Base-by-base conservation (phyloP, 208 protist genomes). In the Plasmodiophora brassicae region DNA sequence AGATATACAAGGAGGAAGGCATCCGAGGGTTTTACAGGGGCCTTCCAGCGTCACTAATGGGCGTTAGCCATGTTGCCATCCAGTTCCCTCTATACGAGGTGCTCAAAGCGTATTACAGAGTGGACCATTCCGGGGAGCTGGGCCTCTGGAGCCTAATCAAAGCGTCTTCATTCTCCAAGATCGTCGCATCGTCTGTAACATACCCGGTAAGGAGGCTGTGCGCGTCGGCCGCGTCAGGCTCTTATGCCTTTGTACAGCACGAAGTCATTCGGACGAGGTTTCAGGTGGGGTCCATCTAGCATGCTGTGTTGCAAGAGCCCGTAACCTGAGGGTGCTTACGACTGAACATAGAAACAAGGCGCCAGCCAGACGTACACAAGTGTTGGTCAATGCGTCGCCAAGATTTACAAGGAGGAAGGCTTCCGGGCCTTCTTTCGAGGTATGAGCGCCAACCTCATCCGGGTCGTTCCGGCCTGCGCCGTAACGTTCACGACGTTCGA, bases 1-100 rank as follows among this genome's bases (percentile, higher is more conserved):
- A 78, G 65, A 32, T 78, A 78, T 78, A 36, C n/a, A 14, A 78
- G 14, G 65, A 78, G n/a, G 65, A 78, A 78, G 65, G 65, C 5
- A 78, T 78, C 41, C 65, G 65, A 44, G 65, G 65, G n/a, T 78
- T 78, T 38, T 78, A 78, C 41, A 78, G 65, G 65, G 65, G 65
- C 5, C n/a, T 78, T 44, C 65, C 65, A 14, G 65, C 65, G 14
- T 78, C 65, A 32, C n/a, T 78, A 32, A 14, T 78, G 20, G 65
- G 65, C 5, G 65, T 78, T 32, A 38, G 32, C 41, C 65, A 78
- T 78, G 65, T 78, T 5, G 65, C 65, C n/a, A 78, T 78, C 41
- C 65, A 78, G n/a, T 78, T 78, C 41, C 65, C 65, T 14, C n/a
- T 78, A 38, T 78, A 78, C 41, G 65, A 78, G 41, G 65, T 38